Base-by-base conservation (phyloP, 2,329 filamentous ascomycete genomes). In the Phialophora expanda region DNA sequence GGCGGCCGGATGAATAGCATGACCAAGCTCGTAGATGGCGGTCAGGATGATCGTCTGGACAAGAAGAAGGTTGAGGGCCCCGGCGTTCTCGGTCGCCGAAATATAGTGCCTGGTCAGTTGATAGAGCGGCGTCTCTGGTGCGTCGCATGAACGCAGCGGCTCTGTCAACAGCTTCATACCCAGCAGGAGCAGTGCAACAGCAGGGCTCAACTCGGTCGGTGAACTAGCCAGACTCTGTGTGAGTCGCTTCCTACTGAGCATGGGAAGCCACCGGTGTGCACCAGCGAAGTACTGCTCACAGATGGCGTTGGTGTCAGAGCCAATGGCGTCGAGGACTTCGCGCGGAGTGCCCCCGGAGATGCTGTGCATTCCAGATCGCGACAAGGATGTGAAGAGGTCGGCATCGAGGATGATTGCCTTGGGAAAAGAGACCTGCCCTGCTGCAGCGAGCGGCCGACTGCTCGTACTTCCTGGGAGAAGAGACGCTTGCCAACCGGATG, bases 1-100 rank as follows among this genome's bases (percentile, higher is more conserved):
- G 0, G 73, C 76, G 1, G 75, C 72, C 0, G 77, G 76, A 26
- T 75, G 76, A 41, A 78, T 73, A 9, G 71, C 76, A 48, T 78
- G 76, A 2, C 74, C 73, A n/a, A 77, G 68, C 69, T 78, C 76
- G 63, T 77, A 78, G 0, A 74, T 22, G 1, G 75, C 68, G 7
- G 77, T 66, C 7, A 79, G 66, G 11, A 78, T 63, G 5, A 34
- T 41, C 14, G 58, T 44, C 62, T 78, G 75, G 4, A 76, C 56
- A 7, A 74, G 53, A 55, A 66, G 62, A 17, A 74, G 61, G 1
- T 71, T 73, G 32, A 73, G 46, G 26, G 71, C 55, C 0, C 69
- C 72, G 17, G 65, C 65, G 22, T 54, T 26, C 26, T 54, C 51
- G 28, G 24, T 32, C 11, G 51, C 20, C 20, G 24, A 26, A n/a